Evolutionary conservation across 1,139 yeast genomes (phyloP).

Genomic region (Protomyces macrosporus): DNA sequence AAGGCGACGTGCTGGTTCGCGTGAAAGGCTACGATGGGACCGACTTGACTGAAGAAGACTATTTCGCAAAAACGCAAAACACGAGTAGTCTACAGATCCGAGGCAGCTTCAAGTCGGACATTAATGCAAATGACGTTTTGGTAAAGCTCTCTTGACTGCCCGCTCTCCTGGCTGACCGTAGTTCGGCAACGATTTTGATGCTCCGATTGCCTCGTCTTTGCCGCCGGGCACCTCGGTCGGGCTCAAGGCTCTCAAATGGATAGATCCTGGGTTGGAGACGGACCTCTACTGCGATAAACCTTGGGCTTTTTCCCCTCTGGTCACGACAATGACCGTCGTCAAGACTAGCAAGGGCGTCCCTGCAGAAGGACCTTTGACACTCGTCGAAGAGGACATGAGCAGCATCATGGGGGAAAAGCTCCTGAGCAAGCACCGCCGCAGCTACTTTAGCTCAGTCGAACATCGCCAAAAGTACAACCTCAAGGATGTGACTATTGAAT

Average conservation of each 20-base stretch:
- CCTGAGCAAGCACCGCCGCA: conserved; percentile 36
- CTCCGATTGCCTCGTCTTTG: conserved; percentile 55
- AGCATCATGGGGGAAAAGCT: conserved; percentile 15
- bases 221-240: conserved; percentile 61
- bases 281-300: conserved; percentile 58
- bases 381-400: conserved; percentile 16
- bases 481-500: conserved; percentile 39
- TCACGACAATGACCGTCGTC: conserved; percentile 26
- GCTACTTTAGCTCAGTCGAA: conserved; percentile 36
- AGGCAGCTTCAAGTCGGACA: conserved; percentile 21
- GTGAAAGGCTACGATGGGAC: conserved; percentile 10
- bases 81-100: conserved; percentile 23
- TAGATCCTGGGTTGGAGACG: conserved; percentile 58
- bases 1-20: conserved; percentile 19
- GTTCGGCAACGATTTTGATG: conserved; percentile 59
- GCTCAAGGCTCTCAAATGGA: conserved; percentile 43
- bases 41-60: conserved; percentile 7
- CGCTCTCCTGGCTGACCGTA: not conserved
- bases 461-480: conserved; percentile 39
- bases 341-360: conserved; percentile 3
- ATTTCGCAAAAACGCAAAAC: conserved; percentile 20
- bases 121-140: conserved; percentile 26
- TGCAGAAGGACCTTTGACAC: not conserved
- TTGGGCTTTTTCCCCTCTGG: conserved; percentile 49
- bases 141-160: not conserved